Percentiles rank a stretch among this genome's conserved stretches.
Evolutionary conservation across 805 yeast genomes (phyloP).

Genomic region (Wickerhamomyces queroliae): DNA sequence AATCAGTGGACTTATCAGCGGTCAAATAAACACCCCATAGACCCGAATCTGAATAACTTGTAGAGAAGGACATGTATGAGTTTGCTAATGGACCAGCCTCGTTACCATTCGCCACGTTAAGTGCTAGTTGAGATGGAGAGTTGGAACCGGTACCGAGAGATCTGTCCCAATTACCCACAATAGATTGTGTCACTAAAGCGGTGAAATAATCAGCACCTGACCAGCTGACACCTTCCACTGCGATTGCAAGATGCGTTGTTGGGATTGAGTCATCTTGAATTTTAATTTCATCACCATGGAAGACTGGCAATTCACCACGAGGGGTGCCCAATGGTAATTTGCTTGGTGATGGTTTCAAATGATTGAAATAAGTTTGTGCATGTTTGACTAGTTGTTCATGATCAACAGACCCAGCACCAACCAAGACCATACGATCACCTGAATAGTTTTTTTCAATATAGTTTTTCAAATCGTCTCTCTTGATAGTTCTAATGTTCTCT

Average conservation of each 20-base stretch:
- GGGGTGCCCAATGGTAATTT: constrained; percentile 67
- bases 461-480: constrained; percentile 66
- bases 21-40: constrained; percentile 94
- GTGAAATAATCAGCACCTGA: constrained; percentile 91
- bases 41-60: constrained; percentile 96
- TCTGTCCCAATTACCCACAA: constrained; percentile 97
- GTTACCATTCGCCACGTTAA: constrained; percentile 52
- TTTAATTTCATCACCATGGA: constrained; percentile 81
- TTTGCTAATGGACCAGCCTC: constrained; percentile 71
- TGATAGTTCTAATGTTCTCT: constrained; percentile 76
- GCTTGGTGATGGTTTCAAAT: constrained; percentile 45
- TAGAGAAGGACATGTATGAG: constrained; percentile 93
- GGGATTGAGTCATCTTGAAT: constrained; percentile 80
- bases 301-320: constrained; percentile 63
- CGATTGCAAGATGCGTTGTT: constrained; percentile 84
- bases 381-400: constrained; percentile 76
- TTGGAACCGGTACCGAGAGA: constrained; percentile 78
- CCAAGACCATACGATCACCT: constrained; percentile 97
- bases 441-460: constrained; percentile 85
- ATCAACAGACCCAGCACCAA: constrained; percentile 91
- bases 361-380: constrained; percentile 75
- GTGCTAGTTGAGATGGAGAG: constrained; percentile 80
- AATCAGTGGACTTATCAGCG: constrained; percentile 59
- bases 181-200: constrained; percentile 93
- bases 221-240: constrained; percentile 99